phyloP scores from a whole-genome alignment of 768 basidiomycete species.

The Rhizopogon rudus region DNA sequence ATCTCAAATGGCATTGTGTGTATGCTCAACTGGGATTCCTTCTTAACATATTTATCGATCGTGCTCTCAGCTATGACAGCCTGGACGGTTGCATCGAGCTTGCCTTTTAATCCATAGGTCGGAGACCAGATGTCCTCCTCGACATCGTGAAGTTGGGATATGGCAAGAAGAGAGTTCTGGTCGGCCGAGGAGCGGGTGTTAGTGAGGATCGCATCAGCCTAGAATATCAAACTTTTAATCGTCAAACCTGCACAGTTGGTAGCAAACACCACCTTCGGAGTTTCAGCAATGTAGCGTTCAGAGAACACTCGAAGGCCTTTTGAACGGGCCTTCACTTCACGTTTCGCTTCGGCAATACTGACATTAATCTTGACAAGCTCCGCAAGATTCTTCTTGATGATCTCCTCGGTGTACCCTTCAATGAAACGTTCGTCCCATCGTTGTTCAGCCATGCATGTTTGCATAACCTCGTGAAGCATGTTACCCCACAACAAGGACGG shows the following conservation, averaged over 20 bases:
- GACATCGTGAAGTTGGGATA: constrained; percentile 74
- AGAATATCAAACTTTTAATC: not conserved
- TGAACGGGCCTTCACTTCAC: constrained; percentile 58
- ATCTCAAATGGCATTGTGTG: constrained; percentile 80
- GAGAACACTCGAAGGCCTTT: constrained; percentile 63
- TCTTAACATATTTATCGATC: constrained; percentile 13
- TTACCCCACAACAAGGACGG: constrained; percentile 86
- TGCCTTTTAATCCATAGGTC: constrained; percentile 91
- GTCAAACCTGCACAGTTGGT: not conserved
- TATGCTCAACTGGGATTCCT: constrained; percentile 15
- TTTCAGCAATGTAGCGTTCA: constrained; percentile 55
- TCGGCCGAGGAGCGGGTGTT: constrained; percentile 56
- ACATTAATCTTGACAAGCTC: constrained; percentile 60
- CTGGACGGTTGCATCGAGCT: constrained; percentile 87
- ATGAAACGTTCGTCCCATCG: constrained; percentile 65
- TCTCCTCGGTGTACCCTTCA: constrained; percentile 52
- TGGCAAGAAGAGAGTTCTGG: constrained; percentile 56
- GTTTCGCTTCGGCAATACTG: constrained; percentile 55
- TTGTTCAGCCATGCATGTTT: constrained; percentile 59
- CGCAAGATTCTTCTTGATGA: constrained; percentile 47
- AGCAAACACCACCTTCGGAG: constrained; percentile 51
- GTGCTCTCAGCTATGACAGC: constrained; percentile 51
- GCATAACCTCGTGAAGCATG: constrained; percentile 89
- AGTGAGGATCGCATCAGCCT: constrained; percentile 63
- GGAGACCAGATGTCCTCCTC: constrained; percentile 99